Base-by-base conservation (phyloP, 257 asterid species). In the Anisodus acutangulus region DNA sequence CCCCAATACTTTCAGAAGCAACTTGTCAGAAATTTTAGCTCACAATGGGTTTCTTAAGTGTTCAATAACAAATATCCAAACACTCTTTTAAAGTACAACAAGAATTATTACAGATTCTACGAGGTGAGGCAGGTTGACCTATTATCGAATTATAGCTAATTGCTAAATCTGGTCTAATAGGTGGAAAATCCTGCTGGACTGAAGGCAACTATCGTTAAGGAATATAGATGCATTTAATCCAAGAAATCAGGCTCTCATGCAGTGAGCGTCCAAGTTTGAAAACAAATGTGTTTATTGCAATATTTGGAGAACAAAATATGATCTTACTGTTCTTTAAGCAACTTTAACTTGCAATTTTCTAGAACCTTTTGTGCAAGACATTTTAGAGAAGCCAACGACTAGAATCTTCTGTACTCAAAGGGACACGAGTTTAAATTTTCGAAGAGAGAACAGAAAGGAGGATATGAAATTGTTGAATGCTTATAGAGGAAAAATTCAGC, bases 201-300 rank as follows among this genome's bases (percentile, higher is more conserved):
- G 58, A 45, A 71, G 79, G 79, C 39, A 43, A 71, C 39, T 1
- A 71, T 45, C 16, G 16, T 0, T 71, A 8, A 17, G 8, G 79
- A 43, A 43, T n/a, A 71, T 71, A 9, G 43, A 8, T 45, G 79
- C 58, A 45, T 71, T 71, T 71, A 43, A 71, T 71, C 58, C 58
- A 43, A 16, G 58, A 9, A n/a, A 71, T 8, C 35, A 43, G 0
- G 31, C 9, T 71, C 17, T 71, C 13, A 45, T n/a, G 58, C 4
- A 43, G 9, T n/a, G 58, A 45, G 79, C 0, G 58, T 71, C 5
- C 57, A 71, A 43, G 17, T 43, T 4, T 2, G 4, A 17, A 9
- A 71, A n/a, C 55, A 71, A 3, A 8, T 71, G 79, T 45, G 79
- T 4, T 4, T 71, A 31, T 71, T n/a, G 57, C 79, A 71, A 45